These are phyloP conservation scores for Globisporangium barbulae DNA, from an alignment of 352 stramenopile species.

Conservation along the genomic window DNA sequence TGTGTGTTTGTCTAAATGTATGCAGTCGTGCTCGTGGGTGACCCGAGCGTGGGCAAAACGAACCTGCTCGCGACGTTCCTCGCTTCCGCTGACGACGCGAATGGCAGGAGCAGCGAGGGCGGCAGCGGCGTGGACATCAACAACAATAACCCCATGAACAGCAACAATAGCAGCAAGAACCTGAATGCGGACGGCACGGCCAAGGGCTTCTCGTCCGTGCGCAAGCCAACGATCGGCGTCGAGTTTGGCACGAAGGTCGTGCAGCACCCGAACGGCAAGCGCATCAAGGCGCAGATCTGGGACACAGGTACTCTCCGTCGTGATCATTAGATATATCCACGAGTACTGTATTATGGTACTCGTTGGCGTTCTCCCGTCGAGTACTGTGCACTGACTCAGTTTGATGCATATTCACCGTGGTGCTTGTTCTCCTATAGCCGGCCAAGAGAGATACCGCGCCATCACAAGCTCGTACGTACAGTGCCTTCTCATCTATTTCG, in stretches of 20 bases:
- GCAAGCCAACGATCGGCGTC: conserved; percentile 78
- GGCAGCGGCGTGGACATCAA: neutral
- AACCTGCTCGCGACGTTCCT: conserved; percentile 86
- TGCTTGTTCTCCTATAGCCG: conserved; percentile 24
- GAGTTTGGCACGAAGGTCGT: conserved; percentile 83
- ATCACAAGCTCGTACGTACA: conserved; percentile 73
- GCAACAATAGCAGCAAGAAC: neutral
- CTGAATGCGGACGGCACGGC: conserved; percentile 32
- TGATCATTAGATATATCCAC: neutral
- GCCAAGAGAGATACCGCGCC: conserved; percentile 76
- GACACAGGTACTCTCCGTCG: conserved; percentile 42
- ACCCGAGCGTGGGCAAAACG: conserved; percentile 89
- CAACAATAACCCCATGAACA: neutral
- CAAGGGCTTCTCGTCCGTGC: conserved; percentile 45
- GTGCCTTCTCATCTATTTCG: neutral
- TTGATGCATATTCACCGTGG: neutral
- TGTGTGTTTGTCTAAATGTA: neutral
- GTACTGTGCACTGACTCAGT: neutral
- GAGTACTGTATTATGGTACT: neutral
- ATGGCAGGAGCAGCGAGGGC: neutral
- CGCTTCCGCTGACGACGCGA: conserved; percentile 28
- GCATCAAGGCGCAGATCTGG: conserved; percentile 85
- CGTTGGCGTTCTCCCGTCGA: neutral
- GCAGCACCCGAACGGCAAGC: conserved; percentile 66
- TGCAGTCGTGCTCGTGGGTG: conserved; percentile 72